These are phyloP conservation scores for Alternaria infectoria DNA, from an alignment of 2,329 filamentous ascomycete genomes.

Conservation along the genomic window DNA sequence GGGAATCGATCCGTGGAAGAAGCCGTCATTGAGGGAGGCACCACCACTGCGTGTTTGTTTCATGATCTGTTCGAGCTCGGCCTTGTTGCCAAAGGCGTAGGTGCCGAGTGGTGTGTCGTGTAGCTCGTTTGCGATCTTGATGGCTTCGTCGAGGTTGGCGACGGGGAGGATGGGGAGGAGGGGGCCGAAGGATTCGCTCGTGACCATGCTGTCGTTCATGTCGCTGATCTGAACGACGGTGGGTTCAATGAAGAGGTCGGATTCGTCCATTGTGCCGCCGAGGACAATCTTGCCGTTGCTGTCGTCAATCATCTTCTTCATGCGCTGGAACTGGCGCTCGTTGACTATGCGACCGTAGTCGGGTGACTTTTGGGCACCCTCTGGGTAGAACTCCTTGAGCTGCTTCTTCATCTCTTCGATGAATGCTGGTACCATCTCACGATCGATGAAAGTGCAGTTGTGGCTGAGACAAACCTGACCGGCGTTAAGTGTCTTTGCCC, in stretches of 20 bases:
- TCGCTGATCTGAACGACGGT: constrained; percentile 87
- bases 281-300: constrained; percentile 83
- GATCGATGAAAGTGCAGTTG: constrained; percentile 89
- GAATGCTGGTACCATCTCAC: constrained; percentile 72
- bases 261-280: constrained; percentile 82
- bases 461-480: constrained; percentile 93
- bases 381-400: constrained; percentile 80
- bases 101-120: constrained; percentile 84
- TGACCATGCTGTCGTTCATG: constrained; percentile 76
- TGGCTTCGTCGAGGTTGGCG: constrained; percentile 82
- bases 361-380: constrained; percentile 76
- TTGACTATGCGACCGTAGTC: constrained; percentile 87
- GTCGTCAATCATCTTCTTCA: constrained; percentile 90
- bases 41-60: constrained; percentile 58
- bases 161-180: constrained; percentile 83
- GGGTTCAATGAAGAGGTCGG: constrained; percentile 83
- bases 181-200: constrained; percentile 91
- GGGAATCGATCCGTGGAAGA: constrained; percentile 73
- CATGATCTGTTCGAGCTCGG: constrained; percentile 72
- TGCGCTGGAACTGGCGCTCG: constrained; percentile 74
- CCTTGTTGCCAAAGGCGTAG: constrained; percentile 83
- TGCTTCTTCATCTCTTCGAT: constrained; percentile 75
- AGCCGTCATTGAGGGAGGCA: constrained; percentile 62
- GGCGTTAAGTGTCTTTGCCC: constrained; percentile 85
- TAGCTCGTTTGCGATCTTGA: constrained; percentile 78